Base-by-base conservation (phyloP, 2,329 filamentous ascomycete species). In the Fonsecaea pedrosoi region DNA sequence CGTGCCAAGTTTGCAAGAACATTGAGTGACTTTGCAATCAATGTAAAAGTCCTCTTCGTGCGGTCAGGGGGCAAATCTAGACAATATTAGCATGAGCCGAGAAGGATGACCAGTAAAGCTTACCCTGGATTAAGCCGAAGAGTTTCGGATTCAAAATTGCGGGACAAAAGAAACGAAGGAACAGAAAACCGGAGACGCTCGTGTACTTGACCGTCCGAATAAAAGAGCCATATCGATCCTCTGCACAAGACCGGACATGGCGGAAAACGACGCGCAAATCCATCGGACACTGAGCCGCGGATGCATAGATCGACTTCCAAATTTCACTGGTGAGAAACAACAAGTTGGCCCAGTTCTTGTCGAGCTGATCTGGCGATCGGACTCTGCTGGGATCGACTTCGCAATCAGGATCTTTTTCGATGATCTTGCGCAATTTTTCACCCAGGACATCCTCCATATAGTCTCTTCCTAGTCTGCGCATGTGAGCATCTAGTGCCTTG, bases 71-170 rank as follows among this genome's bases (percentile, higher is more conserved):
- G 93, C 71, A 96, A 91, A 74, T 97, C 94, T 77, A 81, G 53
- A 50, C 21, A 15, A 54, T 67, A 71, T 77, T 69, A 77, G 71
- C 60, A 67, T 50, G 37, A 56, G 54, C 50, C 5, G 21, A 10
- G 62, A 12, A 59, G 25, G 35, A 32, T 9, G 6, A 10, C 10
- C 10, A 32, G 42, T 34, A 60, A 54, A 65, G 73, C 78, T 71
- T 78, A 89, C 88, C 87, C 82, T 88, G 89, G 25, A 97, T 80
- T 21, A 98, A 83, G 25, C 93, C 93, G 76, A 97, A 97, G 13
- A 98, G 84, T 79, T 97, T 97, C 0, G 94, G 94, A 69, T 97
- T 97, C 6, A 98, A 83, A 66, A 98, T 93, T n/a, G 94, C 94
- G 2, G 94, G 94, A 75, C 94, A 97, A 75, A 98, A 95, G 82